Evolutionary conservation across 2,329 filamentous ascomycete species (phyloP).

Genomic region (Trichoderma hamatum): DNA sequence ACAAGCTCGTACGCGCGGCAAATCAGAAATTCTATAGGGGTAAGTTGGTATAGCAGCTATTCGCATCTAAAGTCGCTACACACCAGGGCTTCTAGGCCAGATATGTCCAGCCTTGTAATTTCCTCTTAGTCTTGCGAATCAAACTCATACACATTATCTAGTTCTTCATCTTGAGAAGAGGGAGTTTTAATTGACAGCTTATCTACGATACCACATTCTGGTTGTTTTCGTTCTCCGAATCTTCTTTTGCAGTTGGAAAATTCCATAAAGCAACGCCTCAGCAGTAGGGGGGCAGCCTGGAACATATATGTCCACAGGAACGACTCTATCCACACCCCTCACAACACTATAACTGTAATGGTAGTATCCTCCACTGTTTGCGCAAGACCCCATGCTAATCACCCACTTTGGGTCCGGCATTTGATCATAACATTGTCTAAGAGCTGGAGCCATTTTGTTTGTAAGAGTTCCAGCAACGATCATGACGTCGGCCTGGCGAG

Average conservation of each 20-base stretch:
- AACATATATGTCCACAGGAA: slow-evolving; percentile 80
- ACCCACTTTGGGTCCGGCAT: slow-evolving; percentile 96
- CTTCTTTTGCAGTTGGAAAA: slow-evolving; percentile 78
- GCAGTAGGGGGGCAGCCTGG: slow-evolving; percentile 69
- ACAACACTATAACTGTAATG: slow-evolving; percentile 82
- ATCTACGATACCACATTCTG: slow-evolving; percentile 55
- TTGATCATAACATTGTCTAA: slow-evolving; percentile 91
- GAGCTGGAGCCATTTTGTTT: slow-evolving; percentile 93
- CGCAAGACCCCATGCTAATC: slow-evolving; percentile 79
- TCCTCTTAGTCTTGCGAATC: too few relatives aligned
- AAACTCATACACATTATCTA: background rate
- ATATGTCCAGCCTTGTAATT: too few relatives aligned
- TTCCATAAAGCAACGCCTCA: slow-evolving; percentile 67
- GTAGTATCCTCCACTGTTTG: slow-evolving; percentile 84
- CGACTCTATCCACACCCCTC: slow-evolving; percentile 73
- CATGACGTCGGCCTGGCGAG: slow-evolving; percentile 88
- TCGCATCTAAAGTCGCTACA: too few relatives aligned
- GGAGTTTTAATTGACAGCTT: background rate
- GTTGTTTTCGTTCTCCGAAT: slow-evolving; percentile 64
- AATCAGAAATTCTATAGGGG: too few relatives aligned
- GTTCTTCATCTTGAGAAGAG: background rate
- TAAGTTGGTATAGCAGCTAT: too few relatives aligned
- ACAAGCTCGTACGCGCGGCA: too few relatives aligned
- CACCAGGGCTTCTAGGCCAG: too few relatives aligned
- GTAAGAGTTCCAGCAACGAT: slow-evolving; percentile 90